Evolutionary conservation across 306 rosid genomes (phyloP).

Genomic region (Cicer bijugum): DNA sequence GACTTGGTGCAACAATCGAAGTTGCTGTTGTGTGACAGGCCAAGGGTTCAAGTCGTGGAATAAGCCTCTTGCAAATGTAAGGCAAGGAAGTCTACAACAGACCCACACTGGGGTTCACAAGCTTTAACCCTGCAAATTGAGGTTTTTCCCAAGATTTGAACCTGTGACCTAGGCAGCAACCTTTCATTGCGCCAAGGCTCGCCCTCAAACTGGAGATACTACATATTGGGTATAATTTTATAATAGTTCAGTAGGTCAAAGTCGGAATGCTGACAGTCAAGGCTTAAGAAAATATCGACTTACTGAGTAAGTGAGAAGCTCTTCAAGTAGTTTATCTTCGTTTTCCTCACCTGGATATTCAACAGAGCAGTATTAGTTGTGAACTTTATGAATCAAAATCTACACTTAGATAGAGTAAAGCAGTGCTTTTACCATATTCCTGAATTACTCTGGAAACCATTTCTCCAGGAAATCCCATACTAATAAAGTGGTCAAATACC

Average conservation of each 20-base stretch:
- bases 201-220: constrained; percentile 8
- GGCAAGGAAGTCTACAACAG: not conserved
- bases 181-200: not conserved
- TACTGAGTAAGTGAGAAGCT: constrained; percentile 77
- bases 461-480: constrained; percentile 80
- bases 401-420: constrained; percentile 37
- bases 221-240: constrained; percentile 22
- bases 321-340: constrained; percentile 66
- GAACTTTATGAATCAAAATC: constrained; percentile 30
- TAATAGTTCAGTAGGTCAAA: constrained; percentile 23
- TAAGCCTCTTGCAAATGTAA: not conserved
- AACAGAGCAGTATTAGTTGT: constrained; percentile 43
- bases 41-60: not conserved
- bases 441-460: constrained; percentile 75
- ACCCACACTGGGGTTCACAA: not conserved
- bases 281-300: constrained; percentile 51
- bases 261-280: constrained; percentile 28
- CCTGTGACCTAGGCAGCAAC: not conserved
- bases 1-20: not conserved
- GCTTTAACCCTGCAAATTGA: not conserved
- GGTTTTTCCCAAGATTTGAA: constrained; percentile 2
- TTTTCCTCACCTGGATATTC: constrained; percentile 80
- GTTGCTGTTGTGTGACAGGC: not conserved
- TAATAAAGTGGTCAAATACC: constrained; percentile 65
- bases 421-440: constrained; percentile 70